Conservation (phyloP, 306 rosid species). For the barrel medic (Medicago truncatula) region MtrunA17r5.0-ANR NC_053045.1:45222001-45222500, state of each 20-base stretch:
- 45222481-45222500: neutral
- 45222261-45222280: constrained; percentile 54
- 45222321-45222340: constrained; percentile 61
- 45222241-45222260: constrained; percentile 7
- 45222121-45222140: constrained; percentile 62
- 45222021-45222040: constrained; percentile 74
- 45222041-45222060: constrained; percentile 62
- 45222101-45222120: constrained; percentile 58
- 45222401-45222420: constrained; percentile 33
- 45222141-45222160: constrained; percentile 64
- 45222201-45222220: constrained; percentile 73
- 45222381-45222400: constrained; percentile 52
- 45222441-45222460: constrained; percentile 10
- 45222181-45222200: constrained; percentile 60
- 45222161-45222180: constrained; percentile 60
- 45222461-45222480: neutral
- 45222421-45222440: neutral
- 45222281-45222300: constrained; percentile 56
- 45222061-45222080: constrained; percentile 63
- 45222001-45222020: constrained; percentile 66
- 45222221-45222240: constrained; percentile 42
- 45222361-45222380: constrained; percentile 56
- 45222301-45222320: constrained; percentile 69
- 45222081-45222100: constrained; percentile 63
- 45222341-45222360: constrained; percentile 63